Base-by-base conservation (phyloP, 352 stramenopile genomes). In the Globisporangium ultimum region DNA sequence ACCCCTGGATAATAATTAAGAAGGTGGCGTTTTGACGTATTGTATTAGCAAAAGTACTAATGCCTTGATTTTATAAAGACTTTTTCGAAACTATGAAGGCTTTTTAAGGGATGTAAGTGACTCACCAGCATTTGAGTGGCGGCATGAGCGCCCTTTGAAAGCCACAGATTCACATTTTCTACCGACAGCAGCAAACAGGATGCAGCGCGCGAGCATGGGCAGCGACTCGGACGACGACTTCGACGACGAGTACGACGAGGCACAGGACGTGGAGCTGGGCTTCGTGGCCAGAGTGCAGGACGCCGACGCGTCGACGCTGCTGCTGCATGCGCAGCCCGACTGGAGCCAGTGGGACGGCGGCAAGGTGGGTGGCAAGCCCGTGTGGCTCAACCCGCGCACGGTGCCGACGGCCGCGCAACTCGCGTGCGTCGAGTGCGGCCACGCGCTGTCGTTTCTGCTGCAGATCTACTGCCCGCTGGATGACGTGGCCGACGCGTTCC, bases 401-500 rank as follows among this genome's bases (percentile, higher is more conserved):
- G 59, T 87, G 53, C 83, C 84, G 22, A 65, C 60, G 42, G 71
- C 58, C 12, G 63, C 69, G 43, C 53, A 78, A 18, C 68, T 93
- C n/a, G 49, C 68, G 36, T 95, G 87, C 56, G 6, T 18, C 0
- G 71, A 72, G 24, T 95, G 86, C 62, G 48, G 46, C 22, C 58
- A 34, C 56, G 71, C 74, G 32, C 60, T 97, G 59, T 63, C 80
- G 12, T 96, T 97, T 55, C 66, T 97, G 49, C 53, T 94, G 60
- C 93, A 98, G 72, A 84, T 98, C 55, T 98, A 98, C 63, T 97
- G 89, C 58, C 93, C 93, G 41, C 71, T 96, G 38, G 91, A 98
- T 69, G 83, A 95, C 20, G 59, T 80, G 14, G 32, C 67, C 20
- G 75, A 95, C 61, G 93, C 91, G 60, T 98, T 98, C 70, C 94